Evolutionary conservation across 768 basidiomycete genomes (phyloP), one percentile per base, ranked within the genome.

Genomic region (Russula griseocarnosa): DNA sequence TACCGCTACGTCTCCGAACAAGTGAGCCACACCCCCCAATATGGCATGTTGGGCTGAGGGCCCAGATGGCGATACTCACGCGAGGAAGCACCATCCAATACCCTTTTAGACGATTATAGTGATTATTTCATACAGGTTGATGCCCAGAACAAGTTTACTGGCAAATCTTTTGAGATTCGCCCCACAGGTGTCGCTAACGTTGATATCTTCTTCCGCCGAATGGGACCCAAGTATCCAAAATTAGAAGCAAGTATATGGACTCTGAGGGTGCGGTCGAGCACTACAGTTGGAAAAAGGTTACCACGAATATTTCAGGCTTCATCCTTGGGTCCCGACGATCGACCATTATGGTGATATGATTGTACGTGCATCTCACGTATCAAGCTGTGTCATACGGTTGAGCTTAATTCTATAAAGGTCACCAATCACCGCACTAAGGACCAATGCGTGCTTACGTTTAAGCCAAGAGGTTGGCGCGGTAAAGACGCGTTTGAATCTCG

Each of bases 11-110:
- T 96, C 40, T 94, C 92, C 1, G 96, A 99, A 72, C 95, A 98
- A 81, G 96, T 98, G 66, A 94, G 89, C 71, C 95, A 98, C 74
- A 98, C 74, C 96, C 96, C 6, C 95, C 95, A 0, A 94, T 98
- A 55, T 94, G 5, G 94, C 95, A 9, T 98, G 95, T 73, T 96
- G 91, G 86, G 90, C 90, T 1, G 94, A 98, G 74, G 86, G 90
- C 0, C 92, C 0, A 75, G 77, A 46, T 98, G 94, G 94, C 83
- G 86, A 62, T 98, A 97, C 74, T 97, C 83, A 66, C 94, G 94
- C 70, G 91, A 93, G 79, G 88, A 86, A 69, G 75, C 49, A 32
- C 5, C 24, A n/a, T 18, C n/a, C 34, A n/a, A 44, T 56, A 6
- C 20, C 18, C 42, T 30, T 7, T 14, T 9, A 5, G 10, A 52